Evolutionary conservation across 139 green algal species (phyloP).

Genomic region (Chlorella sp.): DNA sequence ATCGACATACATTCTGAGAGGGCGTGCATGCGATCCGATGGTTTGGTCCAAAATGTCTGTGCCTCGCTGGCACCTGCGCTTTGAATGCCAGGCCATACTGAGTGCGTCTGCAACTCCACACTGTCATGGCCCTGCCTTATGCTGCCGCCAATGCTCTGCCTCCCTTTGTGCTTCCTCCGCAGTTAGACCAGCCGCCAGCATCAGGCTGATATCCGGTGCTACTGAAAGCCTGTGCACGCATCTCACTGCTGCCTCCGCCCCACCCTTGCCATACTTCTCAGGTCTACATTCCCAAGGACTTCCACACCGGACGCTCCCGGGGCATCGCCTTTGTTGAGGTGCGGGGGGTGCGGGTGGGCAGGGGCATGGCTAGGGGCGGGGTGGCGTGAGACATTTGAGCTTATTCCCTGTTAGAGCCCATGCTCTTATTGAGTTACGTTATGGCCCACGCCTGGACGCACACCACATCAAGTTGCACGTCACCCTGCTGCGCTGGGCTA

Average conservation of each 20-base stretch:
- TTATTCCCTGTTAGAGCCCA: neutral
- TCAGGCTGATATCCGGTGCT: too few relatives aligned
- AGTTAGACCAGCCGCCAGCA: too few relatives aligned
- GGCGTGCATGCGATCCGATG: neutral
- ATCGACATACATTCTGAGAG: too few relatives aligned
- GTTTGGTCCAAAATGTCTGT: too few relatives aligned
- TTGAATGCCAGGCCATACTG: too few relatives aligned
- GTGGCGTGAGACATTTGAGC: neutral
- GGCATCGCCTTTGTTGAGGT: constrained; percentile 72
- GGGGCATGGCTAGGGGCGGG: neutral
- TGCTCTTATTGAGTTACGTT: neutral
- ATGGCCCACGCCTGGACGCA: too few relatives aligned
- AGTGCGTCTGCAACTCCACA: too few relatives aligned
- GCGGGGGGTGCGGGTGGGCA: neutral
- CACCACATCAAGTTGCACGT: too few relatives aligned
- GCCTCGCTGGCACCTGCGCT: too few relatives aligned
- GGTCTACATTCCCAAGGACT: constrained; percentile 41
- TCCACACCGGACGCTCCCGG: constrained; percentile 43
- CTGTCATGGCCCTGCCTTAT: neutral
- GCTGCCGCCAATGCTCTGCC: neutral
- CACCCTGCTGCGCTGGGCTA: too few relatives aligned
- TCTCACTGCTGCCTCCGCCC: neutral
- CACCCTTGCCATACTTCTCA: neutral
- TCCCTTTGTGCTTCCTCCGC: too few relatives aligned
- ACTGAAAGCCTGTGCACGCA: too few relatives aligned